phyloP scores from a whole-genome alignment of 805 yeast genomes.

The Schwanniomyces pseudopolymorphus region DNA sequence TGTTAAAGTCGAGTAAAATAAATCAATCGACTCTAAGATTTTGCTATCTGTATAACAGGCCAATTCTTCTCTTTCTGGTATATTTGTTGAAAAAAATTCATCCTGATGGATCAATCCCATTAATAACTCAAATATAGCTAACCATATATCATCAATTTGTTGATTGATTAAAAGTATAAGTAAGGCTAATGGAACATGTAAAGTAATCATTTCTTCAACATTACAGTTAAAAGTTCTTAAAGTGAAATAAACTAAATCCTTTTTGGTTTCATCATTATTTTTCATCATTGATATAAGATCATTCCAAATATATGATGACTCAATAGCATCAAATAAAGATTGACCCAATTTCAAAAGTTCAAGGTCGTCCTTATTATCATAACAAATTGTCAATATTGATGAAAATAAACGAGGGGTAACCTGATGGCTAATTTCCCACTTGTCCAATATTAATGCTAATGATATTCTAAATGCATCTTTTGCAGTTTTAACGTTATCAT shows the following conservation, averaged over 20 bases:
- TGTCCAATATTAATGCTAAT: constrained; percentile 71
- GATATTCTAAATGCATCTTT: constrained; percentile 63
- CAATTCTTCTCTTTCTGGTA: not conserved
- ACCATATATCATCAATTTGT: constrained; percentile 25
- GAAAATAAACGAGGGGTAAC: constrained; percentile 69
- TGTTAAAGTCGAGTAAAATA: constrained; percentile 3
- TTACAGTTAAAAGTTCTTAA: constrained; percentile 65
- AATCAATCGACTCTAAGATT: not conserved
- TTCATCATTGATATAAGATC: constrained; percentile 48
- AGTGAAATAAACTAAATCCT: constrained; percentile 58
- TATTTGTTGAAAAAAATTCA: constrained; percentile 36
- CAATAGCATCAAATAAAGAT: constrained; percentile 82
- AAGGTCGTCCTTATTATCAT: constrained; percentile 21
- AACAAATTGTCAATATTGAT: constrained; percentile 59
- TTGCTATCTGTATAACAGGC: not conserved
- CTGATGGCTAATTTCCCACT: constrained; percentile 88
- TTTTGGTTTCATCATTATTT: constrained; percentile 23
- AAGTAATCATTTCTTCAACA: constrained; percentile 82
- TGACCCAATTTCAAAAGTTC: constrained; percentile 60
- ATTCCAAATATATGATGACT: constrained; percentile 76
- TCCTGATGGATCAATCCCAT: constrained; percentile 61
- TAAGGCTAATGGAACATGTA: constrained; percentile 73
- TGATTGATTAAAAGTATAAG: constrained; percentile 41
- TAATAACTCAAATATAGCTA: constrained; percentile 41
- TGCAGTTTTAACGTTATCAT: constrained; percentile 30